These are phyloP conservation scores for Arxiozyma slooffiae DNA, from an alignment of 1,139 yeast species.

Conservation along the genomic window DNA sequence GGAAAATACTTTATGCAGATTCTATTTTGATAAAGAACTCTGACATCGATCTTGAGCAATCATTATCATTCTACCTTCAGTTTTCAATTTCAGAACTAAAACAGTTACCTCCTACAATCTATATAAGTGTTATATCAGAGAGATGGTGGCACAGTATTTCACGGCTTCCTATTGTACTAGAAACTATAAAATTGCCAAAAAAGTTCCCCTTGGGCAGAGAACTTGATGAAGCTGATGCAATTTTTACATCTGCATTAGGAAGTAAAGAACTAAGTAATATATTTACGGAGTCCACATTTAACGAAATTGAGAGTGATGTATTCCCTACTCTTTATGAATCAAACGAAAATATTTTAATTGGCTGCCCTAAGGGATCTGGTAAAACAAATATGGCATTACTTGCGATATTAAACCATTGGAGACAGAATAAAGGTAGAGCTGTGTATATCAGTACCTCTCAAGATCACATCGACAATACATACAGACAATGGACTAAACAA, in stretches of 20 bases:
- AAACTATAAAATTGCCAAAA: slow-evolving; percentile 51
- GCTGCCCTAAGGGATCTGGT: slow-evolving; percentile 69
- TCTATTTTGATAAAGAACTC: slow-evolving; percentile 42
- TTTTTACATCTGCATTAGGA: slow-evolving; percentile 41
- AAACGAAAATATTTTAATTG: slow-evolving; percentile 53
- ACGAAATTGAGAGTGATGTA: slow-evolving; percentile 63
- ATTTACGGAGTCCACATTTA: slow-evolving; percentile 47
- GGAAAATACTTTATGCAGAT: slow-evolving; percentile 53
- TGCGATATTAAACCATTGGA: slow-evolving; percentile 66
- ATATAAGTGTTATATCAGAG: slow-evolving; percentile 64
- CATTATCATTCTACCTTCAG: slow-evolving; percentile 56
- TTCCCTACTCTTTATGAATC: slow-evolving; percentile 52
- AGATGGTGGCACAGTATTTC: slow-evolving; percentile 75
- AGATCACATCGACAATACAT: slow-evolving; percentile 41
- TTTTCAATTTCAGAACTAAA: slow-evolving; percentile 32
- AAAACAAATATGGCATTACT: slow-evolving; percentile 65
- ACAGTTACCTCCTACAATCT: slow-evolving; percentile 67
- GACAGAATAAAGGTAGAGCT: slow-evolving; percentile 49
- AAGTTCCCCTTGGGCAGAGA: slow-evolving; percentile 54
- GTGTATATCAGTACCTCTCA: slow-evolving; percentile 59
- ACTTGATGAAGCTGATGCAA: slow-evolving; percentile 42
- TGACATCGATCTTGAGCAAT: slow-evolving; percentile 44
- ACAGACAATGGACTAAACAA: slow-evolving; percentile 43
- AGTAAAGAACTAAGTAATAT: slow-evolving; percentile 36
- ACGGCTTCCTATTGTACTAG: slow-evolving; percentile 51